These are phyloP conservation scores for Cenchrus fungigraminus DNA, from an alignment of 176 grass and related monocot genomes.

Conservation along the genomic window DNA sequence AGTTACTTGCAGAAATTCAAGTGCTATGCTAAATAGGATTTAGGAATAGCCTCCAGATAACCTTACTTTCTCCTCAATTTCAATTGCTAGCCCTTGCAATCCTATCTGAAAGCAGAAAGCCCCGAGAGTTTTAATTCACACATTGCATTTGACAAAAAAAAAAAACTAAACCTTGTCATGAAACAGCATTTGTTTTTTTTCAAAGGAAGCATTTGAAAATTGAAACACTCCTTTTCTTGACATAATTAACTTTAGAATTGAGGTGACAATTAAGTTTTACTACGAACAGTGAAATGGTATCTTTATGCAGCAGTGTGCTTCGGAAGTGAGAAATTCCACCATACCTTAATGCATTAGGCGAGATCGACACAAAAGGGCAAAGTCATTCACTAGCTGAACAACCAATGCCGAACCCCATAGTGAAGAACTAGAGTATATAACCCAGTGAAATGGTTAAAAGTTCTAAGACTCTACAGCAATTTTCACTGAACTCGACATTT, in stretches of 20 bases:
- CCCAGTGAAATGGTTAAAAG: neutral
- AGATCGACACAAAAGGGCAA: neutral
- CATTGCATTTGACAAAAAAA: neutral
- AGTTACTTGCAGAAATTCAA: neutral
- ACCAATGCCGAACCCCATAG: neutral
- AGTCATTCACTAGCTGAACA: neutral
- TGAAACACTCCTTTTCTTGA: neutral
- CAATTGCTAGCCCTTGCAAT: neutral
- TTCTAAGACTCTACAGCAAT: neutral
- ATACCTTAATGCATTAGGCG: too few species aligned
- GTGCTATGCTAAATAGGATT: neutral
- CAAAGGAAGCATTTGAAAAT: neutral
- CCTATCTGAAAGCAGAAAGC: neutral
- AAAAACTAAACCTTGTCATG: neutral
- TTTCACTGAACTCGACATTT: neutral
- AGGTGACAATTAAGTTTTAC: neutral
- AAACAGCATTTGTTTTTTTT: neutral
- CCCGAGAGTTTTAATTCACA: neutral
- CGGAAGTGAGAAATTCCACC: neutral
- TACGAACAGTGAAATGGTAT: too few species aligned
- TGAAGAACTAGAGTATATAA: neutral
- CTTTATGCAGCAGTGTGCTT: neutral
- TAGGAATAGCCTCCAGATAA: neutral
- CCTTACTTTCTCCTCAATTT: neutral
- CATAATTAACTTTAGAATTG: neutral